Evolutionary conservation across 225 moss, liverwort and hornwort genomes (phyloP), one percentile per base, ranked within the genome.

Genomic region (Physcomitrium patens): DNA sequence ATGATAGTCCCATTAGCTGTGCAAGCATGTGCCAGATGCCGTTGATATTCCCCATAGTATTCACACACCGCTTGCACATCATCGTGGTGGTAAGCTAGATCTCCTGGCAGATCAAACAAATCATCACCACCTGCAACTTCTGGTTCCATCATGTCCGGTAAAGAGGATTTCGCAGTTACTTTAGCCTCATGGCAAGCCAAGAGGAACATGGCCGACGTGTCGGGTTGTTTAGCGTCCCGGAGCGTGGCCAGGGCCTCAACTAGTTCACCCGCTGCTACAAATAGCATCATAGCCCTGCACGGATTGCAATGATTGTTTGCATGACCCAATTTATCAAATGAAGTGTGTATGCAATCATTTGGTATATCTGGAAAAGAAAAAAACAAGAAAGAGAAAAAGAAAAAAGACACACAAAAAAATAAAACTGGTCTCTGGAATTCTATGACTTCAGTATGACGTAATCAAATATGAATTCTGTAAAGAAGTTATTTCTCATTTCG

Each of bases 161-260:
- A 50, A 28, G 71, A 78, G 18, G 66, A 65, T 37, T 76, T 76
- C 10, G 89, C 89, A 62, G 76, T 53, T 26, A 74, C 83, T 76
- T 99, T 95, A 43, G 90, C 93, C 84, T 99, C 99, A 58, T 99
- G 95, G 80, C 95, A 99, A 63, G 94, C 99, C 43, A 99, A 78
- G 19, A 99, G 77, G 80, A 99, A 99, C 80, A 99, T 82, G 57
- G 95, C 99, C 42, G 99, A 89, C n/a, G 99, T 90, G 69, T 99
- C 99, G 46, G 93, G 95, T 73, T 95, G 99, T 73, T 99, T 91
- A 37, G 99, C 91, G 73, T 77, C 92, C 65, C 93, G 91, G 58
- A 99, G 83, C 42, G 92, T 72, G 49, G 95, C 90, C 61, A 99
- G 86, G 49, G 93, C 93, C 71, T 91, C 95, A 23, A 84, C 82